Base-by-base conservation (phyloP, 2,329 filamentous ascomycete species). In the Pseudogymnoascus sp. region DNA sequence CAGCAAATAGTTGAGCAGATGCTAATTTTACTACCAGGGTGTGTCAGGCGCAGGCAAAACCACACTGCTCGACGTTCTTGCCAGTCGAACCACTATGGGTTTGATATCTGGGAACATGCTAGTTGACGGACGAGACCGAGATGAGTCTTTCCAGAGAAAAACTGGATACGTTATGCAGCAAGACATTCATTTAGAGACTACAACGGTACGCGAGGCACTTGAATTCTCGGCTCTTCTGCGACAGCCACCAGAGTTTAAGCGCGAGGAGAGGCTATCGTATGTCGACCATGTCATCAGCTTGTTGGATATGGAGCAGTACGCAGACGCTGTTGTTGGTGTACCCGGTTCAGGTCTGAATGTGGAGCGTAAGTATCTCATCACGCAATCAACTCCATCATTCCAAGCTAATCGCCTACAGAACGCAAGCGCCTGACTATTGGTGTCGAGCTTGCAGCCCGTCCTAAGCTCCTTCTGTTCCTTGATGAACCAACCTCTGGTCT, bases 211-310 rank as follows among this genome's bases (percentile, higher is more conserved):
- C 63, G 93, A 97, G 75, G 91, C 91, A 6, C 80, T 97, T 34
- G 85, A 85, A 68, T 97, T 97, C 74, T 91, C 87, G 68, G 92
- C 92, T n/a, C 74, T 93, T 6, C 86, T 97, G 41, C 88, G 93
- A 62, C 92, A 96, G 71, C 90, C 92, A 0, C 84, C 84, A 60
- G 80, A 87, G 58, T 81, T 88, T 14, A 78, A 89, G 2, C 81
- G 80, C 11, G 77, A 82, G 47, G 91, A 96, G 71, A 97, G 96
- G 77, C 76, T 93, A 3, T 87, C 84, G 80, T 69, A 96, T 66
- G 91, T 96, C 16, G 86, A 94, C 58, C 89, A 95, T 69, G 90
- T 97, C 20, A 61, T 71, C 25, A 62, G 70, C 37, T 82, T 88
- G 77, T 76, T 88, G 28, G 81, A 84, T 69, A 87, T 88, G 84